phyloP scores from a whole-genome alignment of 2,329 filamentous ascomycete genomes.

The Ilyonectria sp. region DNA sequence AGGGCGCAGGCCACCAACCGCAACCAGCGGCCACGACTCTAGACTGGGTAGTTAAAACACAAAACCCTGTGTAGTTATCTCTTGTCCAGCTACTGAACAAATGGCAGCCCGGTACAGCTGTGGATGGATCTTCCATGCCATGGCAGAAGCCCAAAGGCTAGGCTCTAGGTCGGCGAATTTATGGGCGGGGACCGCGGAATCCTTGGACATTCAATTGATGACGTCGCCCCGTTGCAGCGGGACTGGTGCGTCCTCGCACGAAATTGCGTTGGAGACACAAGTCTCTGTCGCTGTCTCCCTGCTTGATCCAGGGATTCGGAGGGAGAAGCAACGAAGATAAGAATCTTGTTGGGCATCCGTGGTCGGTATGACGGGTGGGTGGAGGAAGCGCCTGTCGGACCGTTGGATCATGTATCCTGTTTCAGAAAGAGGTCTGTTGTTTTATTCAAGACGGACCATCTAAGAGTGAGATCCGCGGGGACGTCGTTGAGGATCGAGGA shows the following conservation, averaged over 20 bases:
- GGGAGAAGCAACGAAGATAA: constrained; percentile 2
- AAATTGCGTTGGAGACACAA: constrained; percentile 23
- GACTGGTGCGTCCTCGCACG: constrained; percentile 11
- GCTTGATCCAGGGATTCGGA: neutral
- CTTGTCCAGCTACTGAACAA: neutral
- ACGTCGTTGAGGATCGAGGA: constrained; percentile 1
- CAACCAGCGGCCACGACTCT: constrained; percentile 20
- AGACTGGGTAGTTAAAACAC: neutral
- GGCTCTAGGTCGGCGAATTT: constrained; percentile 20
- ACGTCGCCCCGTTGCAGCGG: constrained; percentile 23
- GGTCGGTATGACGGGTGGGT: constrained; percentile 1
- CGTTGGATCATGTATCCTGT: constrained; percentile 13
- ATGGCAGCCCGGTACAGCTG: neutral
- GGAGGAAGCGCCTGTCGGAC: constrained; percentile 11
- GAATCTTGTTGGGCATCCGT: constrained; percentile 8
- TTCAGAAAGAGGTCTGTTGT: constrained; percentile 26
- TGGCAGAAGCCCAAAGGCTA: neutral
- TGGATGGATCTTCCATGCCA: constrained; percentile 18
- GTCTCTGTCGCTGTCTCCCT: neutral
- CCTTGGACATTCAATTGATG: constrained; percentile 16
- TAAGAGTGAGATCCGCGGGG: neutral
- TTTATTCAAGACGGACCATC: constrained; percentile 24
- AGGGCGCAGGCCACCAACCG: constrained; percentile 12
- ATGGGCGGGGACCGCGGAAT: constrained; percentile 9
- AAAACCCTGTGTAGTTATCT: constrained; percentile 7